Evolutionary conservation across 1,284 basidiomycete species (phyloP).

Genomic region (Phellinidium pouzarii): DNA sequence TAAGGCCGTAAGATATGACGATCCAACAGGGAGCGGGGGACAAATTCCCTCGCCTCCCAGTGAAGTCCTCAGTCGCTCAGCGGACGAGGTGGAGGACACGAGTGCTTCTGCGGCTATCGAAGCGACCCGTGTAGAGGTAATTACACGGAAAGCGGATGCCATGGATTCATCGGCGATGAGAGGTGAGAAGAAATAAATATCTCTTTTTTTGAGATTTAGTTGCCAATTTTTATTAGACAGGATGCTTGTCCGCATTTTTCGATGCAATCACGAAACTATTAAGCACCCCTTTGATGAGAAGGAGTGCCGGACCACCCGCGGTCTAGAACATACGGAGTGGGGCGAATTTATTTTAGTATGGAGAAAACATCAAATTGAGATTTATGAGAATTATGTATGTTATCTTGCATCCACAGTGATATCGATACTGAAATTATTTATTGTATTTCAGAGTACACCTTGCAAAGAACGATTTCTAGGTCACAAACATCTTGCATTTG

Average conservation of each 20-base stretch:
- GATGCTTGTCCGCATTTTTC: conserved; percentile 73
- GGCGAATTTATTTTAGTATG: conserved; percentile 76
- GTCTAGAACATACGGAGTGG: conserved; percentile 65
- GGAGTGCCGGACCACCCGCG: conserved; percentile 51
- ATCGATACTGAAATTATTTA: conserved; percentile 20
- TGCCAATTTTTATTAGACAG: conserved; percentile 46
- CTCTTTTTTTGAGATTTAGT: not conserved
- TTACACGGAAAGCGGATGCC: not conserved
- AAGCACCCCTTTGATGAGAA: conserved; percentile 59
- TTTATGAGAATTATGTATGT: conserved; percentile 66
- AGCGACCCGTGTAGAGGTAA: conserved; percentile 14
- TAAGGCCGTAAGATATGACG: conserved; percentile 24
- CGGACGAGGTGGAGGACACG: conserved; percentile 44
- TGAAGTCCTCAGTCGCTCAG: conserved; percentile 52
- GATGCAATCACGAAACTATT: conserved; percentile 48
- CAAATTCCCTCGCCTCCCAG: conserved; percentile 43
- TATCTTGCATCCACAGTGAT: conserved; percentile 11
- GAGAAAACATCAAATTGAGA: conserved; percentile 64
- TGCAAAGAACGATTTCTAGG: conserved; percentile 56
- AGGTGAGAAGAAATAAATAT: conserved; percentile 51
- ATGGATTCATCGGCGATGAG: conserved; percentile 32
- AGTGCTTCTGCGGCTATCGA: conserved; percentile 52
- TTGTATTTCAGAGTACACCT: conserved; percentile 42
- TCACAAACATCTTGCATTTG: conserved; percentile 62
- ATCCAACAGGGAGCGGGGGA: conserved; percentile 16